Base-by-base conservation (phyloP, 1,284 basidiomycete genomes). In the Sporisorium scitamineum region DNA sequence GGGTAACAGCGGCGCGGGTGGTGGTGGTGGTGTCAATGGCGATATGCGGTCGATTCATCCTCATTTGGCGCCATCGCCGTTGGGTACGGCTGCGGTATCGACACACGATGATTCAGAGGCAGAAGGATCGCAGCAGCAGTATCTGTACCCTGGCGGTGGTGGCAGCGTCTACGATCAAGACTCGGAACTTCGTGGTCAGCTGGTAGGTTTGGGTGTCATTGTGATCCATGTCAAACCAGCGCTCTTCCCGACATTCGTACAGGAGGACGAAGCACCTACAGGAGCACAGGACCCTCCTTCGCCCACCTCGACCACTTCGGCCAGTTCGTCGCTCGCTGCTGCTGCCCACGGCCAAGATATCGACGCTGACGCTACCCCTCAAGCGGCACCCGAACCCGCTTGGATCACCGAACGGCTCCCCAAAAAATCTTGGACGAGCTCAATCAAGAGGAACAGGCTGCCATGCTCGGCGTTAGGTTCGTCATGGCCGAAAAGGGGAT, bases 201-300 rank as follows among this genome's bases (percentile, higher is more conserved):
- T 83, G 22, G 26, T 58, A 8, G 81, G 81, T 3, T 51, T 83
- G 14, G 65, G 61, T 2, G 71, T 83, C 5, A 67, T 83, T 32
- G 69, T 83, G 29, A 80, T 81, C 42, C 81, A 83, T 50, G 80
- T 83, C 60, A 83, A 83, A 48, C 76, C 78, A 5, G 78, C 80
- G 1, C 53, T 82, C 13, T 82, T 81, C 45, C 80, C 80, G 6
- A 76, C 68, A 2, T 80, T 68, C 54, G 60, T 68, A 5, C 56
- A 70, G 41, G 57, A 65, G 0, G 48, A 50, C 3, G 50, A 26
- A 5, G 32, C 41, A 14, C 24, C 11, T n/a, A 18, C 37, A 39
- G 37, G 3, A 39, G 37, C 37, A 18, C 16, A 39, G 16, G 37
- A 39, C 18, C 29, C 56, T 0, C 48, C 44, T 10, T 41, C 62